phyloP scores from a whole-genome alignment of 495 filamentous ascomycete genomes.

The Hyaloscypha finlandica region DNA sequence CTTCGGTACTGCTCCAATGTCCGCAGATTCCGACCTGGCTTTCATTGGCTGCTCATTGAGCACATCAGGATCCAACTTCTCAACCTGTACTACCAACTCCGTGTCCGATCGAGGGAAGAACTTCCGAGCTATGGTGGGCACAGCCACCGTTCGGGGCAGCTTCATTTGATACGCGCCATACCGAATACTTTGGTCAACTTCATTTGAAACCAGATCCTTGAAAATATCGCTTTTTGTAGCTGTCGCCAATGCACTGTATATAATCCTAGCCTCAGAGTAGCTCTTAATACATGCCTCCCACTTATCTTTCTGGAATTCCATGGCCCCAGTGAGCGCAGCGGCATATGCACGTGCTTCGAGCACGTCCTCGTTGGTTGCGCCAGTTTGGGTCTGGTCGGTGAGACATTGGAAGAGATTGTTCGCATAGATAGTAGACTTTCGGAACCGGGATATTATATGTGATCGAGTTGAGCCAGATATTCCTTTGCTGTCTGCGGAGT shows the following conservation, averaged over 20 bases:
- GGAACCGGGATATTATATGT: constrained; percentile 84
- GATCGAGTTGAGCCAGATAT: constrained; percentile 77
- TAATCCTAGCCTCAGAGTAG: constrained; percentile 75
- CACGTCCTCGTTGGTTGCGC: constrained; percentile 68
- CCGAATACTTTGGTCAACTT: constrained; percentile 89
- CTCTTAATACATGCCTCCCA: constrained; percentile 78
- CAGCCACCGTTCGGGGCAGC: constrained; percentile 77
- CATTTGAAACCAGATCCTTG: constrained; percentile 80
- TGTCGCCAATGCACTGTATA: constrained; percentile 71
- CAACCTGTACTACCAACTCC: constrained; percentile 63
- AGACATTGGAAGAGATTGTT: constrained; percentile 67
- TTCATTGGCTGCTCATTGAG: constrained; percentile 62
- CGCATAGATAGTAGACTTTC: constrained; percentile 74
- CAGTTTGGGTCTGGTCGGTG: constrained; percentile 54
- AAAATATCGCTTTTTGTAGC: constrained; percentile 70
- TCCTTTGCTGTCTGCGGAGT: constrained; percentile 75
- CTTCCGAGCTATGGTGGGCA: constrained; percentile 73
- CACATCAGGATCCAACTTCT: constrained; percentile 70
- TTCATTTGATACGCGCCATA: constrained; percentile 92
- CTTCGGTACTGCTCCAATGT: constrained; percentile 63
- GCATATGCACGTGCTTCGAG: constrained; percentile 88
- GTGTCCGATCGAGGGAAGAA: constrained; percentile 67
- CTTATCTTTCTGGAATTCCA: constrained; percentile 80
- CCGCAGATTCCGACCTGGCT: constrained; percentile 53
- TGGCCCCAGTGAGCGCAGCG: constrained; percentile 69